Base-by-base conservation (phyloP, 345 rosid genomes). In the Pelargonium nanum region DNA sequence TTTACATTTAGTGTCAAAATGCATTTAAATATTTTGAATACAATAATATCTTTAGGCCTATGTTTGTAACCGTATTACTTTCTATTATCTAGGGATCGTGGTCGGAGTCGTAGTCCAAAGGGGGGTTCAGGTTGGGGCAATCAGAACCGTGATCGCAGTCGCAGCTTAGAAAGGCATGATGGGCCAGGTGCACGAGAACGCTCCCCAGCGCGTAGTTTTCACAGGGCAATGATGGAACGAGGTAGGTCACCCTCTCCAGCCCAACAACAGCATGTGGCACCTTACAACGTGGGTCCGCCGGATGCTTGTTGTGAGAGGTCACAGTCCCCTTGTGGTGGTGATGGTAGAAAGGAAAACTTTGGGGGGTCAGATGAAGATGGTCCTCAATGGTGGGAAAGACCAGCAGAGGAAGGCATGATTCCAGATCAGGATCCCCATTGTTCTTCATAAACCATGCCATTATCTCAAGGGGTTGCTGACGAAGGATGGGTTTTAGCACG, bases 191-290 rank as follows among this genome's bases (percentile, higher is more conserved):
- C 77, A 1, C 79, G 73, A 34, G 73, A 45, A 25, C 61, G 62
- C 25, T 80, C 87, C 26, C 83, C 89, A 26, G 78, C 68, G 6
- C 83, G 76, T 30, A 84, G 92, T 71, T 87, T 85, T 75, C 97
- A 90, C 65, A 86, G 80, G 80, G 20, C 69, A 20, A 85, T 87
- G 89, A 81, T 77, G 82, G 86, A 71, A 59, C 74, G 73, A 34
- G 68, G 63, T 34, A 40, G 15, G n/a, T n/a, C n/a, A n/a, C n/a
- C n/a, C n/a, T n/a, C n/a, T n/a, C n/a, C n/a, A n/a, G n/a, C n/a
- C n/a, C n/a, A n/a, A n/a, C n/a, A n/a, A n/a, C n/a, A n/a, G n/a
- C n/a, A n/a, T n/a, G n/a, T n/a, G n/a, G n/a, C n/a, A n/a, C n/a
- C n/a, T n/a, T n/a, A n/a, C n/a, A n/a, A n/a, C n/a, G n/a, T n/a